These are phyloP conservation scores for Nicotiana tomentosiformis DNA, from an alignment of 257 asterid species.

Conservation along the genomic window DNA sequence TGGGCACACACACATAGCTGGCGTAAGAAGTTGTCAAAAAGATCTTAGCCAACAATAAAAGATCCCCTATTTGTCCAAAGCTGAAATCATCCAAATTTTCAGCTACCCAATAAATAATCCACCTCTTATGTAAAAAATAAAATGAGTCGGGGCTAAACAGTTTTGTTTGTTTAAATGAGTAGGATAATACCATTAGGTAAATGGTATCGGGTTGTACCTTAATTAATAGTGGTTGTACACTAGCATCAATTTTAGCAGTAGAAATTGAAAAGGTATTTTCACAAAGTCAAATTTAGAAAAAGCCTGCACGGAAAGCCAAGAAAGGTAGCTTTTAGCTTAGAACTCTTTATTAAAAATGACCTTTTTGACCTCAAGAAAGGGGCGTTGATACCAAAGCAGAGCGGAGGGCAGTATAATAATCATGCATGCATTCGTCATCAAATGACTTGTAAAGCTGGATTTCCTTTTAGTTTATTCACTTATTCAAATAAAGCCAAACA, in stretches of 20 bases:
- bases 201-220: background rate
- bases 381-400: background rate
- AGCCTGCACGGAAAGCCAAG: background rate
- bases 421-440: background rate
- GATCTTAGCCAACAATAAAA: background rate
- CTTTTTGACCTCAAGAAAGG: background rate
- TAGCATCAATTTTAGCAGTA: background rate
- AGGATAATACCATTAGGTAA: background rate
- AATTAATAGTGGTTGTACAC: background rate
- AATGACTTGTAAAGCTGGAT: background rate
- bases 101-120: background rate
- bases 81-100: background rate
- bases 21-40: conserved; percentile 3
- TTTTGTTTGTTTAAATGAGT: background rate
- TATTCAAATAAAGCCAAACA: background rate
- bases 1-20: background rate
- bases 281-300: background rate
- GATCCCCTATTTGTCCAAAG: background rate
- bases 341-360: background rate
- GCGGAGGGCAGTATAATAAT: background rate
- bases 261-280: background rate
- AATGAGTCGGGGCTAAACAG: background rate
- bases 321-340: background rate
- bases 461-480: background rate
- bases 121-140: background rate